phyloP scores from a whole-genome alignment of 495 filamentous ascomycete species.

The Darksidea phi region DNA sequence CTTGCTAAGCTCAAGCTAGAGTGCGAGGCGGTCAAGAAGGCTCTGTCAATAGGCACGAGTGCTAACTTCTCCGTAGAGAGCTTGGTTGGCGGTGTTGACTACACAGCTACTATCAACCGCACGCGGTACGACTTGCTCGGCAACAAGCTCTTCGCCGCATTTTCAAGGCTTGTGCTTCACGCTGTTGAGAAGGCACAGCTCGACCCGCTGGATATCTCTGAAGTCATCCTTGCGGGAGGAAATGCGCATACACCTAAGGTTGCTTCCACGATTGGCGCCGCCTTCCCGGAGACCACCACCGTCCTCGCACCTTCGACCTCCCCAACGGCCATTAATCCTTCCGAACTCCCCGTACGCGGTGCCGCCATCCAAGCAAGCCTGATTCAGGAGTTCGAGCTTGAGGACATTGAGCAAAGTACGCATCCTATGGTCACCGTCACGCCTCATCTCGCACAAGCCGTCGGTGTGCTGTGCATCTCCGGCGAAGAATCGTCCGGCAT shows the following conservation, averaged over 20 bases:
- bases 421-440: constrained; percentile 94
- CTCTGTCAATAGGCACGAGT: constrained; percentile 80
- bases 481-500: constrained; percentile 57
- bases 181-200: constrained; percentile 88
- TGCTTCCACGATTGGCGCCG: constrained; percentile 66
- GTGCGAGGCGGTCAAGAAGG: constrained; percentile 84
- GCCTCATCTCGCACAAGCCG: constrained; percentile 80
- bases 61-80: constrained; percentile 89
- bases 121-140: constrained; percentile 89
- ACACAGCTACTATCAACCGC: constrained; percentile 84
- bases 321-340: constrained; percentile 81
- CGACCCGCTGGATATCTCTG: constrained; percentile 88
- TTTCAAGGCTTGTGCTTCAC: constrained; percentile 78
- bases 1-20: constrained; percentile 92
- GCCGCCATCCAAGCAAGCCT: constrained; percentile 93
- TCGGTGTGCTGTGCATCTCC: constrained; percentile 78
- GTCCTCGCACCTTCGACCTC: constrained; percentile 81
- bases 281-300: constrained; percentile 77
- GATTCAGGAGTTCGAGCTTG: constrained; percentile 84
- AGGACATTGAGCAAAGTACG: constrained; percentile 92
- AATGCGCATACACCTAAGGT: constrained; percentile 92
- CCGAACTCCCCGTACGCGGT: constrained; percentile 81
- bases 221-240: constrained; percentile 92
- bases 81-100: constrained; percentile 84
- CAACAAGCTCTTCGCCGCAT: constrained; percentile 77